Evolutionary conservation across 2,329 filamentous ascomycete genomes (phyloP), one percentile per base, ranked within the genome.

Genomic region (Paracorniculantispora psalliotae): DNA sequence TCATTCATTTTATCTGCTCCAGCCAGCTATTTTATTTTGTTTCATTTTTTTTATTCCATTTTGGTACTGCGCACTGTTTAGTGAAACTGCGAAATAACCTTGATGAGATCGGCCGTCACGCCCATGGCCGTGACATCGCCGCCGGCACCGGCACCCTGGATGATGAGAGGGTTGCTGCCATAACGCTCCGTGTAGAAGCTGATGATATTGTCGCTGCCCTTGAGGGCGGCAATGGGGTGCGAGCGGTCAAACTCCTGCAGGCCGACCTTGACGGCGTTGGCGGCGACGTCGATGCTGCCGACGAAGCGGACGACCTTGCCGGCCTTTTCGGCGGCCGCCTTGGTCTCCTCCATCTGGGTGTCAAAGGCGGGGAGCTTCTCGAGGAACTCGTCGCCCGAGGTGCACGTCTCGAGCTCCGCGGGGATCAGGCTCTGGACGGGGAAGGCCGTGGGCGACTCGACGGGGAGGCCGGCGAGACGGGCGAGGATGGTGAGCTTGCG

Each of bases 151-250:
- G 91, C 92, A 61, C 94, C 94, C 78, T 97, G 93, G 63, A 99
- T 85, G 70, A 97, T 96, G 63, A 99, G 80, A 46, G 94, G 92
- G 75, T 93, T 96, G 71, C 80, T 83, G 60, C 92, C 92, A 71
- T 99, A 99, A 68, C 94, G 84, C 81, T 96, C 89, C 6, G 94
- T 99, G 77, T 97, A 96, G 80, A 99, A 97, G 79, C 88, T 96
- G 71, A 99, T 96, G 72, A 99, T 96, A 79, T 99, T 99, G 73
- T 97, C 94, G 73, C 92, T 97, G 37, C 94, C 94, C 82, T 96
- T 96, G 60, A 99, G 81, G 50, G 90, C 89, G 15, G 94, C 94
- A 76, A 99, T 97, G 13, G 94, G 90, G 70, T 96, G 91, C 61
- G 89, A 90, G 66, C 85, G 85, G 65, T 96, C 92, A 67, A 92